Evolutionary conservation across 2,329 filamentous ascomycete species (phyloP).

Genomic region (Alternaria metachromatica): DNA sequence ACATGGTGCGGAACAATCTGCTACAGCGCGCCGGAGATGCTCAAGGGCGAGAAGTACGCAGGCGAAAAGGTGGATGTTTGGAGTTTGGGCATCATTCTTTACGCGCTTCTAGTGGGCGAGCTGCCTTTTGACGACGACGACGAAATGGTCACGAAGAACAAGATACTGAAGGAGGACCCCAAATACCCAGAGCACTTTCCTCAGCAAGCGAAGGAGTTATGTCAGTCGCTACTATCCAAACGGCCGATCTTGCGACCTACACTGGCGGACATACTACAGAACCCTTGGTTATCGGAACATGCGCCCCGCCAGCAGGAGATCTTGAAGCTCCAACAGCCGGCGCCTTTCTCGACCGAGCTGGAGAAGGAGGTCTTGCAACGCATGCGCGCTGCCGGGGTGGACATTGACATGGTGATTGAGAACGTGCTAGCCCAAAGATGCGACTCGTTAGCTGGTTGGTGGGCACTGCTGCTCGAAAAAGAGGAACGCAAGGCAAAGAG

Average conservation of each 20-base stretch:
- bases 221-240: constrained; percentile 86
- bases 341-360: constrained; percentile 82
- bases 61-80: constrained; percentile 98
- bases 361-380: constrained; percentile 92
- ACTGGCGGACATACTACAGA: constrained; percentile 82
- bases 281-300: constrained; percentile 87
- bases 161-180: constrained; percentile 85
- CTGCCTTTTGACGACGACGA: constrained; percentile 97
- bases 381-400: constrained; percentile 91
- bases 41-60: constrained; percentile 97
- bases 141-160: constrained; percentile 82
- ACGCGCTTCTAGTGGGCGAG: constrained; percentile 81
- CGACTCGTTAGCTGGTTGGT: constrained; percentile 92
- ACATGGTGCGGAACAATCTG: constrained; percentile 98
- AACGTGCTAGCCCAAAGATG: constrained; percentile 90
- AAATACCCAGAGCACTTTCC: constrained; percentile 83
- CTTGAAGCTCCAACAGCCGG: constrained; percentile 77
- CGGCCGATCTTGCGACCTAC: constrained; percentile 82
- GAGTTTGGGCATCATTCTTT: constrained; percentile 86
- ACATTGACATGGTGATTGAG: constrained; percentile 93
- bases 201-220: constrained; percentile 75
- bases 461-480: constrained; percentile 92
- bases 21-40: constrained; percentile 97
- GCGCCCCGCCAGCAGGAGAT: constrained; percentile 89
- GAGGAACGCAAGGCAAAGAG: constrained; percentile 85